Evolutionary conservation across 2,329 filamentous ascomycete species (phyloP).

Genomic region (Colletotrichum brevisporum): DNA sequence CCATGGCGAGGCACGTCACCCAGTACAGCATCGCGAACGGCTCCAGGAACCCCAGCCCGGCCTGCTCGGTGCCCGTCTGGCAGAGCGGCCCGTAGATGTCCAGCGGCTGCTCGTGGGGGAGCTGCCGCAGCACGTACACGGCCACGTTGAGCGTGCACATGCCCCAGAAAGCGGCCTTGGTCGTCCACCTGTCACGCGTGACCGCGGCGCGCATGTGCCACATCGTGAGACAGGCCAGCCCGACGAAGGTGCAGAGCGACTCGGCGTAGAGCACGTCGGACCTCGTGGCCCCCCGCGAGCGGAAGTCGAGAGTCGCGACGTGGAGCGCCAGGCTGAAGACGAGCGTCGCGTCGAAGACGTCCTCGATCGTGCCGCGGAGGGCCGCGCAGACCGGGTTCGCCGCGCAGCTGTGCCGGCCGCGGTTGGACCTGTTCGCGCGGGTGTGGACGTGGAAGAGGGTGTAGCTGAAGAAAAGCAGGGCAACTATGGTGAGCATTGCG

Average conservation of each 20-base stretch:
- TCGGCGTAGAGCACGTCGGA: constrained; percentile 4
- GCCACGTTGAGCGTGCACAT: not conserved
- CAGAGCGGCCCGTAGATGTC: not conserved
- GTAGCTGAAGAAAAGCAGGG: constrained; percentile 5
- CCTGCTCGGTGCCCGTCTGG: not conserved
- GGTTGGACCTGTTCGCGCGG: not conserved
- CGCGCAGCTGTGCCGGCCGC: not conserved
- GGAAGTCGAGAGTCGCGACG: constrained; percentile 9
- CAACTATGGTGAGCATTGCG: not conserved
- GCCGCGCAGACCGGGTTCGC: not conserved
- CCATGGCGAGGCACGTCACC: not conserved
- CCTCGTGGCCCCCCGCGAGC: not conserved
- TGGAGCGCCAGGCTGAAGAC: constrained; percentile 9
- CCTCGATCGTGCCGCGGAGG: constrained; percentile 5
- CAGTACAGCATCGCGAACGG: not conserved
- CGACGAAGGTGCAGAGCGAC: not conserved
- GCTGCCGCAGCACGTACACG: not conserved
- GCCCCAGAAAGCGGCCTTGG: not conserved
- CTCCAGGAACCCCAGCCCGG: constrained; percentile 1
- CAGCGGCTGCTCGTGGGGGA: constrained; percentile 3
- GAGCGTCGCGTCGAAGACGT: constrained; percentile 8
- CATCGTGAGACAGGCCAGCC: not conserved
- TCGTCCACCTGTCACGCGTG: not conserved
- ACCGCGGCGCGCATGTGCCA: constrained; percentile 6
- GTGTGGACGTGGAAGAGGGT: constrained; percentile 3